Evolutionary conservation across 805 yeast genomes (phyloP).

Genomic region (Candida silvatica): DNA sequence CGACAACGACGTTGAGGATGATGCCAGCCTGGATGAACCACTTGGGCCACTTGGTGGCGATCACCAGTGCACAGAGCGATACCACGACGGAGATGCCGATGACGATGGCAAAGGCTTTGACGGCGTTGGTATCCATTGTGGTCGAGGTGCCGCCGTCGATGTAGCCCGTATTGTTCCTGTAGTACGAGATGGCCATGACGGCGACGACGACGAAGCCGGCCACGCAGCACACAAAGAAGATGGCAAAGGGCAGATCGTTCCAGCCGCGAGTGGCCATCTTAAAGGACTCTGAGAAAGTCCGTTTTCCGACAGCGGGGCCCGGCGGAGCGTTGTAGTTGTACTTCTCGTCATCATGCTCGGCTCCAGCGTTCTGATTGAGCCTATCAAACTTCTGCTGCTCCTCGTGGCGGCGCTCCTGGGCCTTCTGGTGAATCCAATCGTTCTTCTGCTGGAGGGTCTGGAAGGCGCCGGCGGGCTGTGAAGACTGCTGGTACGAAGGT

Average conservation of each 20-base stretch:
- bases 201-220: conserved; percentile 68
- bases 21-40: conserved; percentile 63
- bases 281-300: conserved; percentile 57
- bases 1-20: conserved; percentile 57
- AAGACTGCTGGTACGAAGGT: no score
- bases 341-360: conserved; percentile 6
- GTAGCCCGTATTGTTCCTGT: conserved; percentile 42
- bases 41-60: conserved; percentile 59
- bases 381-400: no score
- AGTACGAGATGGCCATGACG: conserved; percentile 57
- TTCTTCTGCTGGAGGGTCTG: no score
- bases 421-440: no score
- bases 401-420: no score
- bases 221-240: conserved; percentile 34
- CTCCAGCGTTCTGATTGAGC: no score
- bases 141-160: conserved; percentile 57
- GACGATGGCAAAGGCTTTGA: conserved; percentile 59
- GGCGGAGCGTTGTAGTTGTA: conserved; percentile 16
- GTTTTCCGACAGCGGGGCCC: conserved; percentile 24
- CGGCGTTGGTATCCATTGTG: conserved; percentile 67
- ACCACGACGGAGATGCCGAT: conserved; percentile 52
- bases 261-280: conserved; percentile 50
- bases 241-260: conserved; percentile 65
- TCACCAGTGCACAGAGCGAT: conserved; percentile 42
- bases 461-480: no score